Conservation (phyloP, 495 filamentous ascomycete species). For the Cryomyces antarcticus region DNA sequence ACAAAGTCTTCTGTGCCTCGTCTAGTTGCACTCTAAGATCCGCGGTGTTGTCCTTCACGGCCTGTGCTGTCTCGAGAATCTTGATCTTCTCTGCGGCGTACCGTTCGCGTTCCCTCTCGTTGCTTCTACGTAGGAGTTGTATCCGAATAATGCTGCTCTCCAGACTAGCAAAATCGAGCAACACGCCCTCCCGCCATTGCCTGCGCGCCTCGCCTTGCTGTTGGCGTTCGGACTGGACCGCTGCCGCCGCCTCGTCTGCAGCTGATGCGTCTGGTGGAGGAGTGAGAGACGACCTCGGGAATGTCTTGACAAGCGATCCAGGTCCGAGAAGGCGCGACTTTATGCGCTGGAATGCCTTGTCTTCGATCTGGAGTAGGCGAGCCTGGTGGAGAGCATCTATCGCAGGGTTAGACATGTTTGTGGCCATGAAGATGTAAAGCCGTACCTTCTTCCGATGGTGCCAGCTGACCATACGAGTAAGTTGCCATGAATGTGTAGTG, state of each 20-base stretch:
- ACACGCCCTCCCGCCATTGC: slow-evolving; percentile 58
- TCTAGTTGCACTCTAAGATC: slow-evolving; percentile 51
- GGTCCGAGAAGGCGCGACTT: slow-evolving; percentile 56
- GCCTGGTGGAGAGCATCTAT: slow-evolving; percentile 71
- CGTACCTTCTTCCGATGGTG: not conserved
- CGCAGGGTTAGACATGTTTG: not conserved
- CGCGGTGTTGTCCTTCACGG: slow-evolving; percentile 55
- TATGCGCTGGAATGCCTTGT: slow-evolving; percentile 80
- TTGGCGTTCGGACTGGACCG: slow-evolving; percentile 23
- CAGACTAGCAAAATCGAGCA: slow-evolving; percentile 78
- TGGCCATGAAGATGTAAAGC: not conserved
- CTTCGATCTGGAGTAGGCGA: slow-evolving; percentile 79
- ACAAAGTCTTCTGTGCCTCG: slow-evolving; percentile 53
- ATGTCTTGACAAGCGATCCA: slow-evolving; percentile 33
- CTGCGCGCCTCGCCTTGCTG: slow-evolving; percentile 29
- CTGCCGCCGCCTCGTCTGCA: slow-evolving; percentile 21
- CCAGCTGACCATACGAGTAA: not conserved
- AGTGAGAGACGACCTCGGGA: slow-evolving; percentile 38
- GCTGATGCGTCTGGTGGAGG: slow-evolving; percentile 46
- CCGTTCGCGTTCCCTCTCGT: slow-evolving; percentile 63
- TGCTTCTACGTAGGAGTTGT: slow-evolving; percentile 68
- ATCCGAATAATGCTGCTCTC: slow-evolving; percentile 73
- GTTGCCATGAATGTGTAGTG: too few species aligned
- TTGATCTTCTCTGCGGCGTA: slow-evolving; percentile 63
- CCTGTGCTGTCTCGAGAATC: slow-evolving; percentile 53